Percentiles rank a stretch among this genome's conserved stretches.
phyloP scores from a whole-genome alignment of 2,329 filamentous ascomycete species.

The Cytospora piceae region DNA sequence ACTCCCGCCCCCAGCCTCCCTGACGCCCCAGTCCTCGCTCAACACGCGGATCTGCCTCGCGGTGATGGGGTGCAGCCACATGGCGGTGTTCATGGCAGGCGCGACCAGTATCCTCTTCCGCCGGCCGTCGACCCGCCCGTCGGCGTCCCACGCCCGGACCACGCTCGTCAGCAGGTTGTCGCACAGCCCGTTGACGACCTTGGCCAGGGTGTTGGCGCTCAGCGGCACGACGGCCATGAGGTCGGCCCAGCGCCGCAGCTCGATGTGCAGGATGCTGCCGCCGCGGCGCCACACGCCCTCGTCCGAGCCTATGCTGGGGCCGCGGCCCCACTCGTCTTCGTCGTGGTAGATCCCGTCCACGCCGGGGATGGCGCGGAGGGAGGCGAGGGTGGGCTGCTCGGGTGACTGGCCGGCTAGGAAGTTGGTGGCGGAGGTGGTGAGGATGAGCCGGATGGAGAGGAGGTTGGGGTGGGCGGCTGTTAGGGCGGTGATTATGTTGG shows the following conservation, averaged over 20 bases:
- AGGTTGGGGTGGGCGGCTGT: constrained; percentile 52
- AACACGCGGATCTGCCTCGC: constrained; percentile 70
- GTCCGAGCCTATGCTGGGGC: constrained; percentile 42
- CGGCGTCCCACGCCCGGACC: constrained; percentile 85
- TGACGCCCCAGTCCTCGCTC: constrained; percentile 72
- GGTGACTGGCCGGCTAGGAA: constrained; percentile 77
- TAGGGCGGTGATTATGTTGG: constrained; percentile 66
- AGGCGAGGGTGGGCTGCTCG: constrained; percentile 73
- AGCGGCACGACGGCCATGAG: constrained; percentile 80
- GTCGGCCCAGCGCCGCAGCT: constrained; percentile 80
- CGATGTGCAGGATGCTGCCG: constrained; percentile 85
- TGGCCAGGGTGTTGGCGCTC: constrained; percentile 83
- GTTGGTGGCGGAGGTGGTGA: constrained; percentile 72
- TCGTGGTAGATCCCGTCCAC: constrained; percentile 84
- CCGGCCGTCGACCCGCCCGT: constrained; percentile 58
- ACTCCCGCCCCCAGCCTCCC: constrained; percentile 37
- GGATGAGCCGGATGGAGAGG: constrained; percentile 82
- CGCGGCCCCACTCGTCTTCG: constrained; percentile 74
- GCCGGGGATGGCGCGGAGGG: constrained; percentile 63
- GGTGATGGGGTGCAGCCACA: constrained; percentile 88
- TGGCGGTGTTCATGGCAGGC: constrained; percentile 54
- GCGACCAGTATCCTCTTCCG: constrained; percentile 75
- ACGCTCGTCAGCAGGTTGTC: constrained; percentile 77
- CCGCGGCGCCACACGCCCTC: constrained; percentile 73
- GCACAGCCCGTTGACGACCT: constrained; percentile 76